phyloP scores from a whole-genome alignment of 2,329 filamentous ascomycete species.

The Penicillium sp. region DNA sequence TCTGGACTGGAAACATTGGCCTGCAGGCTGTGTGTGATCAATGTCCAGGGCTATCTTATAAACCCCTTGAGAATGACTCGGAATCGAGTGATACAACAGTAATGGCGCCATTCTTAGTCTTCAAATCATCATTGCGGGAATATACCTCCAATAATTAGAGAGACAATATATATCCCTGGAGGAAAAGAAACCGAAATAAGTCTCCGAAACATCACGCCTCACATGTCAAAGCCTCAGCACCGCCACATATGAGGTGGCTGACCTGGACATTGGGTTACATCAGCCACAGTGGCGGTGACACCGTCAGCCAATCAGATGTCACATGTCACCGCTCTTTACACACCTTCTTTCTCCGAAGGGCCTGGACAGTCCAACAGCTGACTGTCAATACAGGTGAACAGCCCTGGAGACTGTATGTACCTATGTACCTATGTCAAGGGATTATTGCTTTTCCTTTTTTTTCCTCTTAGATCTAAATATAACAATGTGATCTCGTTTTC shows the following conservation, averaged over 20 bases:
- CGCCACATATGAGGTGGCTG: neutral
- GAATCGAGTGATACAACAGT: constrained; percentile 2
- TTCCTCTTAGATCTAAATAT: neutral
- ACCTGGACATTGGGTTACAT: neutral
- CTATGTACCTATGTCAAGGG: neutral
- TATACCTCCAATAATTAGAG: neutral
- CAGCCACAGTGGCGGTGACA: constrained; percentile 30
- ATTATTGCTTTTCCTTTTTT: neutral
- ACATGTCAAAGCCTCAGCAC: neutral
- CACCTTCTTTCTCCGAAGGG: neutral
- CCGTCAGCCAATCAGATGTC: constrained; percentile 19
- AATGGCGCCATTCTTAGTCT: neutral
- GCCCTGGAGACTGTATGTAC: too few relatives aligned
- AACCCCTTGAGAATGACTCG: neutral
- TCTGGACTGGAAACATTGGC: neutral
- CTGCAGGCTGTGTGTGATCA: constrained; percentile 6
- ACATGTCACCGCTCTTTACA: constrained; percentile 27
- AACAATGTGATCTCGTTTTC: neutral
- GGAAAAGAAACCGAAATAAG: neutral
- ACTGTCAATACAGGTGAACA: too few relatives aligned
- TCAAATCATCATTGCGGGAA: neutral
- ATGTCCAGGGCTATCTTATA: neutral
- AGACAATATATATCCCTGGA: neutral
- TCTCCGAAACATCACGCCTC: neutral
- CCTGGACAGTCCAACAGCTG: neutral